Base-by-base conservation (phyloP, 2,329 filamentous ascomycete species). In the Phialophora macrospora region DNA sequence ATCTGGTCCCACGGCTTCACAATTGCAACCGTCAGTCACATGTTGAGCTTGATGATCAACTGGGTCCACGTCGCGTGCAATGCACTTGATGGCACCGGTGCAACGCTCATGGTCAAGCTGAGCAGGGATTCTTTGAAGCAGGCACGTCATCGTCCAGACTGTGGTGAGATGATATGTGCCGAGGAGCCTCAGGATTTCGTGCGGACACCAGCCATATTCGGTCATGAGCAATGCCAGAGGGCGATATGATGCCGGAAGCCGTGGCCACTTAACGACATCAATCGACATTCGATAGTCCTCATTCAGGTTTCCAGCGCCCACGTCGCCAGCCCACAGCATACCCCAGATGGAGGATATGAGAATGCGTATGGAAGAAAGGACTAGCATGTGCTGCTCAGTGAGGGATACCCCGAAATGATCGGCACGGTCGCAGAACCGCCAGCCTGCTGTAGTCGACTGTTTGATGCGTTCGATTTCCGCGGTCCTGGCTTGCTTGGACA, bases 141-240 rank as follows among this genome's bases (percentile, higher is more conserved):
- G 49, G 24, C 49, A 52, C 7, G 49, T 52, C 22, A 52, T 52
- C 28, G 49, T 26, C 49, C 49, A 52, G 22, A 52, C 49, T 17
- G 49, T 52, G 17, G 49, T 52, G 20, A 52, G 49, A 52, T 30
- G 22, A 17, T 52, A 52, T 7, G 49, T 52, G 26, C 26, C 49
- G 22, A 52, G 49, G 22, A 52, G 49, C 22, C 49, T 52, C 22
- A 52, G 22, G 22, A 52, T 52, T 30, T 52, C 49, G 49, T 52
- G 49, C 22, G 20, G 26, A 30, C 49, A 52, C 49, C 49, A 52
- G 49, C 26, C 26, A 30, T 52, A 52, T 20, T 52, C 49, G 5
- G 26, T 20, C 49, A 52, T 52, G 26, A 52, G 49, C n/a, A 52
- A 14, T 5, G 49, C 49, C 22, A 52, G 22, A 26, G 49, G 49